Evolutionary conservation across 108 stramenopile genomes (phyloP).

Genomic region (Cyclotella atomus): DNA sequence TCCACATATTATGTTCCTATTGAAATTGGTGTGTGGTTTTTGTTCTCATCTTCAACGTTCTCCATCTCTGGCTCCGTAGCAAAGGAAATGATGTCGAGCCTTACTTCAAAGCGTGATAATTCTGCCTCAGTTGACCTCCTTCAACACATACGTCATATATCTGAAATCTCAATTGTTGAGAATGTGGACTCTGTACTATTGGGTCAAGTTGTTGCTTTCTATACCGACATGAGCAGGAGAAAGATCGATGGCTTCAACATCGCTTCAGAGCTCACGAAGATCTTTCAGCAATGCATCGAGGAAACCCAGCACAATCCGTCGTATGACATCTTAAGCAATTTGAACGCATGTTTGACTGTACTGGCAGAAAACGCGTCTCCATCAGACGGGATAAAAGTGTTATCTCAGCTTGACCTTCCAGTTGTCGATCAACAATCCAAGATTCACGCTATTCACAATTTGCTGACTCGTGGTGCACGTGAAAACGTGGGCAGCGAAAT

Average conservation of each 20-base stretch:
- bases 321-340: slow-evolving; percentile 18
- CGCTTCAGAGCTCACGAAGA: slow-evolving; percentile 24
- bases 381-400: slow-evolving; percentile 50
- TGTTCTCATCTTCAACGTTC: not conserved
- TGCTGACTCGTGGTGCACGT: slow-evolving; percentile 59
- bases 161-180: slow-evolving; percentile 31
- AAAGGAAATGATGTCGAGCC: slow-evolving; percentile 49
- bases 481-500: slow-evolving; percentile 58
- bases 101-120: slow-evolving; percentile 17
- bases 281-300: slow-evolving; percentile 26
- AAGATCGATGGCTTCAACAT: slow-evolving; percentile 23
- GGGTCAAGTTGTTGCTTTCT: slow-evolving; percentile 45
- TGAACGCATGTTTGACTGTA: slow-evolving; percentile 50
- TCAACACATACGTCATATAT: slow-evolving; percentile 41
- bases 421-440: slow-evolving; percentile 20
- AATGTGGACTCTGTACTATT: slow-evolving; percentile 42
- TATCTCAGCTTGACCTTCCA: slow-evolving; percentile 49
- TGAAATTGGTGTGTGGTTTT: not conserved
- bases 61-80: not conserved
- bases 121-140: slow-evolving; percentile 31
- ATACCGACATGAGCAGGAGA: slow-evolving; percentile 40
- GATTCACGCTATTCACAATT: slow-evolving; percentile 42
- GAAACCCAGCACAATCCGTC: slow-evolving; percentile 12
- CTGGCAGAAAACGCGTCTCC: slow-evolving; percentile 60
- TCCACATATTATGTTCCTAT: not conserved